Evolutionary conservation across 2,329 filamentous ascomycete species (phyloP), one percentile per base, ranked within the genome.

Genomic region (Ophiocordyceps robertsii): DNA sequence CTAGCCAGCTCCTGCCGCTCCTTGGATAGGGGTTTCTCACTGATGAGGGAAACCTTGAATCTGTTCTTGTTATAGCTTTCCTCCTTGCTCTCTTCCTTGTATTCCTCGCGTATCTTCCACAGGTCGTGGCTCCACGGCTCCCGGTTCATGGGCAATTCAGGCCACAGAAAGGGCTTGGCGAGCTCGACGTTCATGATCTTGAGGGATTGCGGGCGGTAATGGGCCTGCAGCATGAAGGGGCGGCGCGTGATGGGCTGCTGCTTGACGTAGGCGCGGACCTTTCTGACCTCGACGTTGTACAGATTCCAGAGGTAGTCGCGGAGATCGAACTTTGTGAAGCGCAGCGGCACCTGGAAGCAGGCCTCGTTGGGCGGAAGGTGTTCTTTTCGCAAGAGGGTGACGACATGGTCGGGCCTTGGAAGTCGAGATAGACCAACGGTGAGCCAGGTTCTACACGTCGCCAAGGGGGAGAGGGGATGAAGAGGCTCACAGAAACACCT

Each of bases 141-240:
- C 47, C 75, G 67, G 57, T 82, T 72, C 49, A 69, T 62, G 5
- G 86, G 84, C 50, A 69, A 62, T 49, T 78, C 73, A 1, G 92
- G 92, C 83, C 86, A 96, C 44, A 84, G 78, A 67, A 98, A 98
- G 5, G 89, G 86, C 67, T 81, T 69, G 47, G 73, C 77, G 67
- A 98, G 75, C 70, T 95, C 85, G 37, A 93, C 86, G 36, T 84
- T 94, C 92, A 98, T 98, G 62, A 81, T 84, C 75, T 98, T 98
- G 56, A 80, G 73, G 40, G 79, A 68, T 49, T 75, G 70, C 24
- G 84, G 83, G 21, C 90, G 77, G 61, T 78, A 81, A 69, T 77
- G 79, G 47, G 72, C 71, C 46, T 73, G 70, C 54, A 63, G 69
- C 54, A 49, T 46, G 60, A 57, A 57, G 57, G 60, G 60, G 52